These are phyloP conservation scores for Didymella lethalis DNA, from an alignment of 2,329 filamentous ascomycete species.

Conservation along the genomic window DNA sequence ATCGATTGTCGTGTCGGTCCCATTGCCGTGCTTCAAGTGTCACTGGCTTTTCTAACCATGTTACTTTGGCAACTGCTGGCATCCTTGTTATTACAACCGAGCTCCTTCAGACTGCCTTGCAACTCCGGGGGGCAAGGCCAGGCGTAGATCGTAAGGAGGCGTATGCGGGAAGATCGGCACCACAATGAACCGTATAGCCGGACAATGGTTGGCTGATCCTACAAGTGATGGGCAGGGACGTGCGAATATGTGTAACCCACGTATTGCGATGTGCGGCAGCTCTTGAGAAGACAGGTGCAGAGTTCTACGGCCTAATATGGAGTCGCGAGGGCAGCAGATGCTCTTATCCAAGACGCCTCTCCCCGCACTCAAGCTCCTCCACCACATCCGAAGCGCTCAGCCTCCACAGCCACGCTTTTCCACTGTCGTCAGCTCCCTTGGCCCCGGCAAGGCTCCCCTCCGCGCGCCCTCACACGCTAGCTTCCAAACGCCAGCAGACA, in stretches of 20 bases:
- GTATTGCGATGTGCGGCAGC: neutral
- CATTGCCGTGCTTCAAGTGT: slow-evolving; percentile 16
- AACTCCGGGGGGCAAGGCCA: slow-evolving; percentile 4
- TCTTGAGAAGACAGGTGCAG: neutral
- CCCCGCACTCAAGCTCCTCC: slow-evolving; percentile 13
- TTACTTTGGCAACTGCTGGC: slow-evolving; percentile 13
- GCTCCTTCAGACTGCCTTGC: slow-evolving; percentile 6
- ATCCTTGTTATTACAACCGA: slow-evolving; percentile 16
- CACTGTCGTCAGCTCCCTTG: slow-evolving; percentile 13
- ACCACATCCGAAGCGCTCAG: slow-evolving; percentile 17
- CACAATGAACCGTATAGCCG: slow-evolving; percentile 9
- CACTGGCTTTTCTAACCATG: neutral
- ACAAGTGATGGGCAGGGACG: slow-evolving; percentile 5
- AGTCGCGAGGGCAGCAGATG: slow-evolving; percentile 1
- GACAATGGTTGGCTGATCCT: neutral
- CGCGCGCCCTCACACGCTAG: slow-evolving; percentile 7
- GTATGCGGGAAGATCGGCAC: slow-evolving; percentile 20
- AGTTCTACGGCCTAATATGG: slow-evolving; percentile 9
- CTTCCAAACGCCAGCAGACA: slow-evolving; percentile 9
- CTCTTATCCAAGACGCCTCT: slow-evolving; percentile 17
- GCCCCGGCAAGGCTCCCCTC: slow-evolving; percentile 10
- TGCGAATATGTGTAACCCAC: slow-evolving; percentile 2
- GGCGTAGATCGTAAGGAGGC: slow-evolving; percentile 4
- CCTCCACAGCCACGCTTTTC: slow-evolving; percentile 22
- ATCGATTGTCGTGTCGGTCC: slow-evolving; percentile 17